These are phyloP conservation scores for Arthrobotrys pseudoclavata DNA, from an alignment of 2,329 filamentous ascomycete genomes.

Conservation along the genomic window DNA sequence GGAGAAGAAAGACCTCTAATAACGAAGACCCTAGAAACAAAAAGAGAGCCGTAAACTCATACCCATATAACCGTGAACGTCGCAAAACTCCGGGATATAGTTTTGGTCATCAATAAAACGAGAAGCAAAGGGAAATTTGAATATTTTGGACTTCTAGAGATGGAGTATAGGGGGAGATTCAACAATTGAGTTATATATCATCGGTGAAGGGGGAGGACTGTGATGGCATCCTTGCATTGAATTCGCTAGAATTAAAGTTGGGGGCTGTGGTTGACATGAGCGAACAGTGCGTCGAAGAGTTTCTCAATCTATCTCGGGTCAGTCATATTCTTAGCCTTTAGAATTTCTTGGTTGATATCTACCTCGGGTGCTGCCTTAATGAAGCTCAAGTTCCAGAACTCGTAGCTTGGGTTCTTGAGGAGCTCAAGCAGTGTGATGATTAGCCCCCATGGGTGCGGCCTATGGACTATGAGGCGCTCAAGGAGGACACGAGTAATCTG, in stretches of 20 bases:
- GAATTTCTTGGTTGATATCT: constrained; percentile 61
- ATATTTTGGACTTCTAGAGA: constrained; percentile 40
- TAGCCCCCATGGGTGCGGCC: constrained; percentile 95
- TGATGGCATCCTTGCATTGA: background rate
- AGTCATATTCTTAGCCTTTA: background rate
- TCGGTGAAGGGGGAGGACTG: background rate
- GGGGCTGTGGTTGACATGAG: constrained; percentile 66
- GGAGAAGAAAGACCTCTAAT: constrained; percentile 55
- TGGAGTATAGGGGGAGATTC: constrained; percentile 27
- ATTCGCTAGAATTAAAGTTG: constrained; percentile 31
- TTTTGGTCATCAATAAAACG: constrained; percentile 58
- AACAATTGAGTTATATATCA: constrained; percentile 39
- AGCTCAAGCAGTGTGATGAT: constrained; percentile 90
- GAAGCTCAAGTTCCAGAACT: constrained; percentile 92
- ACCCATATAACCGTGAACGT: constrained; percentile 59
- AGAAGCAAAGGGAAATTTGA: constrained; percentile 25
- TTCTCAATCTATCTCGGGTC: constrained; percentile 66
- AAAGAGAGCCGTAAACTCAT: constrained; percentile 48
- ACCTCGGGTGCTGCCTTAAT: constrained; percentile 92
- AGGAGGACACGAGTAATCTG: constrained; percentile 90
- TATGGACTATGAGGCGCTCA: constrained; percentile 87
- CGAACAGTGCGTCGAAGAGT: constrained; percentile 68
- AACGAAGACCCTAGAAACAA: constrained; percentile 39
- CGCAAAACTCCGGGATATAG: constrained; percentile 60
- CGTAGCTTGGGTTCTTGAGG: constrained; percentile 88